phyloP scores from a whole-genome alignment of 176 grass and related monocot species.

The Pontederia paniculata region DNA sequence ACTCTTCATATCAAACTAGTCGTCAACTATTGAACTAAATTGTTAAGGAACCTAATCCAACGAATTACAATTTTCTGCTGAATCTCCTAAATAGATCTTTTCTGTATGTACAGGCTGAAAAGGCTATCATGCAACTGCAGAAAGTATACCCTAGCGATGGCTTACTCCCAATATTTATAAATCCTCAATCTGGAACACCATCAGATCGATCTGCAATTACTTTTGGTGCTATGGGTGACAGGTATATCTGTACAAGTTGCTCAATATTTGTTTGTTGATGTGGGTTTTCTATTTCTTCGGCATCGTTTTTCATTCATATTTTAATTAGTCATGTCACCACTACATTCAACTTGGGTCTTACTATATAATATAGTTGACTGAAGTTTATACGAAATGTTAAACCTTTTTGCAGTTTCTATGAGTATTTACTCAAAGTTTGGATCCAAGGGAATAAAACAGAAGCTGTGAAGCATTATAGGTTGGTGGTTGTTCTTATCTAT shows the following conservation, averaged over 20 bases:
- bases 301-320: conserved; percentile 9
- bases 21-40: conserved; percentile 17
- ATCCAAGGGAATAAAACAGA: conserved; percentile 59
- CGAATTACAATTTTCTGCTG: neutral
- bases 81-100: neutral
- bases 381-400: neutral
- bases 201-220: conserved; percentile 77
- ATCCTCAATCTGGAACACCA: conserved; percentile 79
- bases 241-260: conserved; percentile 30
- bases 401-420: conserved; percentile 76
- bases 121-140: conserved; percentile 77
- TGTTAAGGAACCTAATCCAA: too few relatives aligned
- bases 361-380: neutral
- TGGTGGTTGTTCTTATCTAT: too few relatives aligned
- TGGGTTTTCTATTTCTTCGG: conserved; percentile 10
- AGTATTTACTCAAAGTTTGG: conserved; percentile 99
- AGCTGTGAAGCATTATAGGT: too few relatives aligned
- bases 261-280: conserved; percentile 1
- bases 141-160: conserved; percentile 94
- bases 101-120: conserved; percentile 46
- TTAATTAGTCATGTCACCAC: neutral
- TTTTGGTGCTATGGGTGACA: conserved; percentile 99
- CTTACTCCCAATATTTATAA: conserved; percentile 93
- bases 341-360: neutral
- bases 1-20: conserved; percentile 8